These are phyloP conservation scores for Adansonia gregorii DNA, from an alignment of 441 rosid species.

Conservation along the genomic window DNA sequence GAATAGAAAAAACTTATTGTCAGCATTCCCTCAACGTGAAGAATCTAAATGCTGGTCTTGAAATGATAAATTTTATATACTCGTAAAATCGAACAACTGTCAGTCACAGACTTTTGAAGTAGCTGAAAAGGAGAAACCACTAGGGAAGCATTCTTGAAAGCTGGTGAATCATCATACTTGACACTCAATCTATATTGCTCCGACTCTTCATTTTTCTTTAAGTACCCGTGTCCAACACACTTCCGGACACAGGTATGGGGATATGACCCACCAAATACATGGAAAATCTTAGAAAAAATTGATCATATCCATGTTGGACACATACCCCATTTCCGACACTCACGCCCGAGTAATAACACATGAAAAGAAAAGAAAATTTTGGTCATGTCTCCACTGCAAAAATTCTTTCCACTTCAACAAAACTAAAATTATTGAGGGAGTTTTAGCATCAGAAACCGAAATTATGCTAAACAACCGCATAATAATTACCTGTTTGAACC, in stretches of 20 bases:
- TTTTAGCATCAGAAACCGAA: conserved; percentile 10
- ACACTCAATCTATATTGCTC: not conserved
- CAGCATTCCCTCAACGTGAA: conserved; percentile 31
- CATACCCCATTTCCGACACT: too few relatives aligned
- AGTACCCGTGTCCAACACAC: too few relatives aligned
- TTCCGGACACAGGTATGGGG: too few relatives aligned
- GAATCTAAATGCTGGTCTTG: conserved; percentile 21
- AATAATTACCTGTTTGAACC: conserved; percentile 77
- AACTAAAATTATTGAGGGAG: not conserved
- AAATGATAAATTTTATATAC: conserved; percentile 2
- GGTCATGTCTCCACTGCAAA: not conserved
- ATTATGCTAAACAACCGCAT: conserved; percentile 7
- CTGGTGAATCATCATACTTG: not conserved
- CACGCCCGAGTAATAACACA: not conserved
- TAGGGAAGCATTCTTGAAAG: not conserved
- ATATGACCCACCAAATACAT: too few relatives aligned
- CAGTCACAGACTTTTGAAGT: not conserved
- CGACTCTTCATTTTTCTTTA: too few relatives aligned
- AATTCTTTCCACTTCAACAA: not conserved
- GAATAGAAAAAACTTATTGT: conserved; percentile 34
- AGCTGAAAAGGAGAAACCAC: conserved; percentile 12
- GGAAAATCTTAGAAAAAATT: too few relatives aligned
- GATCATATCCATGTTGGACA: too few relatives aligned
- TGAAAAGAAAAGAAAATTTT: conserved; percentile 1
- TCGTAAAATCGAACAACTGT: not conserved